These are phyloP conservation scores for Epichloe bromicola DNA, from an alignment of 2,329 filamentous ascomycete species.

Conservation along the genomic window DNA sequence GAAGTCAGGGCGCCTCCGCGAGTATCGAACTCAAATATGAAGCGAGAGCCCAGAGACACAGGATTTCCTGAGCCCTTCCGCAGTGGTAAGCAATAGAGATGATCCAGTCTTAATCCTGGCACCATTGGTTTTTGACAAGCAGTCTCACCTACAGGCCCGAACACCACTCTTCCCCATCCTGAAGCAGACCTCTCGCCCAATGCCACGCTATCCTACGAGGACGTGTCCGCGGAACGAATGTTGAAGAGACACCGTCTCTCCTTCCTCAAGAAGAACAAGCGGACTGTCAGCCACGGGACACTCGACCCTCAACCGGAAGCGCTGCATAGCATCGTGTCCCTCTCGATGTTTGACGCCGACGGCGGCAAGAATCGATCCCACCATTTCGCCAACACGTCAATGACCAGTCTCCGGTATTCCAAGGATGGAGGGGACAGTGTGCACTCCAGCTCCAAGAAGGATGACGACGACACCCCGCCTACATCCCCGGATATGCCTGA, in stretches of 20 bases:
- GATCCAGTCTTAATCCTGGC: no score
- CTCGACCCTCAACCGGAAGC: constrained; percentile 24
- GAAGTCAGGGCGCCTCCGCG: constrained; percentile 16
- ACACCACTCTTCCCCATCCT: constrained; percentile 49
- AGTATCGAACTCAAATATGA: constrained; percentile 8
- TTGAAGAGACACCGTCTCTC: constrained; percentile 31
- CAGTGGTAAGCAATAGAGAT: constrained; percentile 23
- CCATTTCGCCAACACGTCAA: constrained; percentile 14
- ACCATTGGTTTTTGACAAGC: neutral
- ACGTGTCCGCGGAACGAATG: constrained; percentile 31
- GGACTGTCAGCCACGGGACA: constrained; percentile 33
- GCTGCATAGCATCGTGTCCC: constrained; percentile 20
- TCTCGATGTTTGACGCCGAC: constrained; percentile 17
- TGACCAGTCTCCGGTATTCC: constrained; percentile 17
- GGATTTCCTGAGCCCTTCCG: constrained; percentile 40
- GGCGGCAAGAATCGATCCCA: constrained; percentile 11
- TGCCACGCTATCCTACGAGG: constrained; percentile 42
- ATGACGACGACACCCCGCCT: constrained; percentile 22
- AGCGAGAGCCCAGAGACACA: constrained; percentile 26
- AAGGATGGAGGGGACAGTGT: constrained; percentile 29
- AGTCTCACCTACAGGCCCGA: constrained; percentile 26
- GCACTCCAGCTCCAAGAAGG: constrained; percentile 9
- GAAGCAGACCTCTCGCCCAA: constrained; percentile 45
- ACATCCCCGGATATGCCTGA: constrained; percentile 22
- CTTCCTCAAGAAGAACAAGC: constrained; percentile 33